These are phyloP conservation scores for Phialophora expanda DNA, from an alignment of 2,329 filamentous ascomycete species.

Conservation along the genomic window DNA sequence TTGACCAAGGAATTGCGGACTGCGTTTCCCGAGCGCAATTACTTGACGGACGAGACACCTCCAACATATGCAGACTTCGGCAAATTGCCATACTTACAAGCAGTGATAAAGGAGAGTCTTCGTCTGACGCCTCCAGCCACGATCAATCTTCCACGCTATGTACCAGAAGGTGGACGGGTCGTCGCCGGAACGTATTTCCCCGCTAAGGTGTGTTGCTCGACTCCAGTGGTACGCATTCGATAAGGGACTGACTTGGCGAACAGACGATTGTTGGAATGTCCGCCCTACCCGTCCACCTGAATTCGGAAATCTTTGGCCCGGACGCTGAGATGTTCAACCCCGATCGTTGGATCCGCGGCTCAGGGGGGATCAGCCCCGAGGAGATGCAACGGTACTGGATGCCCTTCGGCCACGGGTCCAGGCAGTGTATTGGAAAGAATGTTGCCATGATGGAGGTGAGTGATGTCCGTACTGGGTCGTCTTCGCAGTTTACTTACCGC, in stretches of 20 bases:
- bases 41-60: not conserved
- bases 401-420: slow-evolving; percentile 15
- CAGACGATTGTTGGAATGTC: not conserved
- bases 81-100: slow-evolving; percentile 14
- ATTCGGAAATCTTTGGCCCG: slow-evolving; percentile 9
- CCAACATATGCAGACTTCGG: slow-evolving; percentile 14
- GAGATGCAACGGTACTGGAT: slow-evolving; percentile 20
- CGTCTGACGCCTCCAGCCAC: slow-evolving; percentile 14
- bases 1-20: slow-evolving; percentile 9
- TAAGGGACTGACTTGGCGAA: not conserved
- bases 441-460: slow-evolving; percentile 19
- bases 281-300: slow-evolving; percentile 6
- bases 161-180: slow-evolving; percentile 4
- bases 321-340: slow-evolving; percentile 15
- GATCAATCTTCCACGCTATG: slow-evolving; percentile 14
- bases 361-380: slow-evolving; percentile 10
- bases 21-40: not conserved
- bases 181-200: not conserved
- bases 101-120: slow-evolving; percentile 15
- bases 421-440: slow-evolving; percentile 17
- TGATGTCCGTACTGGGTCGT: not conserved
- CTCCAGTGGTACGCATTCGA: not conserved
- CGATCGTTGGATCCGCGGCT: slow-evolving; percentile 9
- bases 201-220: not conserved
- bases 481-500: not conserved